These are phyloP conservation scores for Naganishia sp. DNA, from an alignment of 1,284 basidiomycete species.

Conservation along the genomic window DNA sequence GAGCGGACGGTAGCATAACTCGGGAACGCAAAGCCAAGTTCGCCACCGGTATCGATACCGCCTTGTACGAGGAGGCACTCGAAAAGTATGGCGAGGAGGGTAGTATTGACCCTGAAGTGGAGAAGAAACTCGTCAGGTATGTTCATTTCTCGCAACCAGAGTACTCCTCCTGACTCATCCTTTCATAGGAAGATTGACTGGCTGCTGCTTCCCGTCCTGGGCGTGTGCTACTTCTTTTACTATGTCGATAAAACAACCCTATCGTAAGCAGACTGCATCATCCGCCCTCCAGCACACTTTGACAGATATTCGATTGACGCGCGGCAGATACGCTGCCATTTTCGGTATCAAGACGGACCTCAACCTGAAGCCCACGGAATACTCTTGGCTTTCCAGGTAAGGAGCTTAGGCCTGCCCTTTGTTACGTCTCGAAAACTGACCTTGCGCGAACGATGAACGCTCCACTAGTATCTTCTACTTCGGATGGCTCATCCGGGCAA, in stretches of 20 bases:
- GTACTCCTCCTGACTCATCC: background rate
- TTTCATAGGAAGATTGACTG: slow-evolving; percentile 29
- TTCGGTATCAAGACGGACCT: slow-evolving; percentile 51
- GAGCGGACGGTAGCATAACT: background rate
- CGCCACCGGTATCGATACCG: slow-evolving; percentile 10
- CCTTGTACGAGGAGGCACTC: slow-evolving; percentile 46
- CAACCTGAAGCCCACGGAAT: slow-evolving; percentile 44
- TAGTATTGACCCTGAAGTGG: slow-evolving; percentile 42
- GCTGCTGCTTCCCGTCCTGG: slow-evolving; percentile 44
- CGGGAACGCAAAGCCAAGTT: slow-evolving; percentile 2
- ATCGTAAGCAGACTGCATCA: slow-evolving; percentile 14
- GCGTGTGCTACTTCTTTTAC: slow-evolving; percentile 50
- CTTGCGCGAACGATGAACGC: background rate
- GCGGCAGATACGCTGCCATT: slow-evolving; percentile 48
- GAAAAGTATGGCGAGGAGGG: slow-evolving; percentile 46
- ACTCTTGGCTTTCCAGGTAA: slow-evolving; percentile 49
- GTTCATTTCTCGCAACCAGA: background rate
- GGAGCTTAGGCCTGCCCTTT: slow-evolving; percentile 1
- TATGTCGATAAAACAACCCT: slow-evolving; percentile 50
- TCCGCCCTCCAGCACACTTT: background rate
- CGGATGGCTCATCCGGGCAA: slow-evolving; percentile 58
- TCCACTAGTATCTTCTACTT: slow-evolving; percentile 55
- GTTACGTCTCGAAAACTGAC: background rate
- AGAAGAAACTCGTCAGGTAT: slow-evolving; percentile 46
- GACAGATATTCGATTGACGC: slow-evolving; percentile 22